Evolutionary conservation across 805 yeast species (phyloP).

Genomic region (Candida golubevii): DNA sequence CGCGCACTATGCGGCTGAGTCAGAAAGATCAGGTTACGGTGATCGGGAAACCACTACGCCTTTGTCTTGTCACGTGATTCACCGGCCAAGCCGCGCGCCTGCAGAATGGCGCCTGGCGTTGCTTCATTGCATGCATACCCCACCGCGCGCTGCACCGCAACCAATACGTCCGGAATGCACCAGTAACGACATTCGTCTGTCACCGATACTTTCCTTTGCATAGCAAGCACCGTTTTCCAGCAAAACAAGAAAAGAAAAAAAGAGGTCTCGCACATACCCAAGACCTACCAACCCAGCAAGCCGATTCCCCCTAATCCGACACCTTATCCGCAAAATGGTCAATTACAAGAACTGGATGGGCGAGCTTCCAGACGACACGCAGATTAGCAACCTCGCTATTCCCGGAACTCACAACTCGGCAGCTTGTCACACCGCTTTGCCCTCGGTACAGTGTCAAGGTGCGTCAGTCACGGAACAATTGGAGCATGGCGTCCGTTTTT

Average conservation of each 20-base stretch:
- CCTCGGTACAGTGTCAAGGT: conserved; percentile 76
- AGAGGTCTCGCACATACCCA: background rate
- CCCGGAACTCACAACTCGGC: conserved; percentile 89
- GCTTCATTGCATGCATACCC: conserved; percentile 4
- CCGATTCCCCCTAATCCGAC: background rate
- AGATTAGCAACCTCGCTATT: conserved; percentile 51
- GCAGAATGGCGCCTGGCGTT: background rate
- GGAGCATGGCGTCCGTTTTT: conserved; percentile 68
- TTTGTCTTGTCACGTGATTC: too few species aligned
- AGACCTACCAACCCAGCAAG: background rate
- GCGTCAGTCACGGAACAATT: conserved; percentile 57
- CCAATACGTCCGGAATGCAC: too few species aligned
- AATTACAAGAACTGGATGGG: conserved; percentile 50
- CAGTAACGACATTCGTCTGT: too few species aligned
- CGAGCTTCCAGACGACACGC: conserved; percentile 47
- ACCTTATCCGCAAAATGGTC: conserved; percentile 28
- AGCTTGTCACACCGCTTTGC: conserved; percentile 65
- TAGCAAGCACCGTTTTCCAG: too few species aligned
- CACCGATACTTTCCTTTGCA: too few species aligned
- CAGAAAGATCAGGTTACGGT: too few species aligned
- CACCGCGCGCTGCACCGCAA: too few species aligned
- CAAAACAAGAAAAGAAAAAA: too few species aligned
- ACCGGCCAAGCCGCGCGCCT: background rate
- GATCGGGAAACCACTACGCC: too few species aligned
- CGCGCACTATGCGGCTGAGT: too few species aligned